Base-by-base conservation (phyloP, 2,329 filamentous ascomycete species). In the Colletotrichum graminicola region DNA sequence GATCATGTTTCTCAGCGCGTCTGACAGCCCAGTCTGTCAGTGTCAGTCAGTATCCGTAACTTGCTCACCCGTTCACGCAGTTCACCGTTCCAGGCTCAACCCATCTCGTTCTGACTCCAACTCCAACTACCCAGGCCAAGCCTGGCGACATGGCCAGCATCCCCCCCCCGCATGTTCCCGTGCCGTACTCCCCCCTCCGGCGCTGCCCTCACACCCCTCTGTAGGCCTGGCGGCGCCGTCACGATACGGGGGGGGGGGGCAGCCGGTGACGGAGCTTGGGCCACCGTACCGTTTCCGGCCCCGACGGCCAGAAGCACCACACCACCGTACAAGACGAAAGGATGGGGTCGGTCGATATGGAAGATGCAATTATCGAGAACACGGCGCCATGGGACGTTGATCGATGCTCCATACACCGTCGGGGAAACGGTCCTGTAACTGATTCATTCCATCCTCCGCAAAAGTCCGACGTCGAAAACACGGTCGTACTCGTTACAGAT, bases 291-390 rank as follows among this genome's bases (percentile, higher is more conserved):
- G 51, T 54, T 54, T 54, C 29, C 29, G 51, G 51, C 29, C 29
- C 23, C 12, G 12, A 26, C 47, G 16, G 51, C 18, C 29, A 12
- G 1, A 1, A 8, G 36, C 5, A 18, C n/a, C n/a, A 23, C 49
- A 51, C 18, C 29, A 34, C 51, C 51, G 51, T 54, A 10, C 18
- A 34, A 54, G 29, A 41, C 64, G 45, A 16, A 26, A 54, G 29
- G 12, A 66, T 32, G 32, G 55, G 45, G 32, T 16, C 34, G 45
- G 32, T 16, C 34, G 49, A 32, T 45, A 29, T 7, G 29, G 7
- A 45, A 60, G 56, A 70, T 66, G 67, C 67, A 69, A 69, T 60
- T 66, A 66, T 32, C 39, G 54, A 69, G 67, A 49, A 56, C 39
- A 49, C 21, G 29, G 36, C 5, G 11, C n/a, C 12, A 23, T 47